A percentile compares a stretch with the other conserved stretches of the same genome.
Evolutionary conservation across 768 basidiomycete genomes (phyloP).

Genomic region (Artomyces pyxidatus): DNA sequence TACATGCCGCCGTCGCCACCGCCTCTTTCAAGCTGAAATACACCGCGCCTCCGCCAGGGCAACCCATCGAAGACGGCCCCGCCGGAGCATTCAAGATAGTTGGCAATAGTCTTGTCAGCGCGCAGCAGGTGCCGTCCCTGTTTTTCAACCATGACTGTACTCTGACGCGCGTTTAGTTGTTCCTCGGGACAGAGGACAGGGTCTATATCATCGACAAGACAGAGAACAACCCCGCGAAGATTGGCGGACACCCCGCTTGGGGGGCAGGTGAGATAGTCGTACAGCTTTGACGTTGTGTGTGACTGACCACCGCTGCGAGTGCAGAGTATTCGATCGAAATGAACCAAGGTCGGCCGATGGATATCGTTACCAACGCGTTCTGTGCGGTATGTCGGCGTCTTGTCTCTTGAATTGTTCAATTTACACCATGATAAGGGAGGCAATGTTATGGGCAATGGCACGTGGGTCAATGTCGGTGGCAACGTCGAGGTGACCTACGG

Average conservation of each 20-base stretch:
- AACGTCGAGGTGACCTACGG: slow-evolving; percentile 60
- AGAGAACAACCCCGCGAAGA: slow-evolving; percentile 58
- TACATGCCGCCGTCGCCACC: too few relatives aligned
- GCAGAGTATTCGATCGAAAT: slow-evolving; percentile 46
- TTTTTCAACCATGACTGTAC: background rate
- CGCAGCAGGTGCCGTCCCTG: slow-evolving; percentile 63
- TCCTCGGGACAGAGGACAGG: slow-evolving; percentile 37
- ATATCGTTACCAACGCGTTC: slow-evolving; percentile 72
- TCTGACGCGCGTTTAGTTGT: slow-evolving; percentile 21
- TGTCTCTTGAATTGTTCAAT: slow-evolving; percentile 17
- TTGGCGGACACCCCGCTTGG: slow-evolving; percentile 69
- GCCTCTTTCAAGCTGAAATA: too few relatives aligned
- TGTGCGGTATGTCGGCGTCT: slow-evolving; percentile 51
- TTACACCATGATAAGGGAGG: slow-evolving; percentile 23
- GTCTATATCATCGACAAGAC: slow-evolving; percentile 74
- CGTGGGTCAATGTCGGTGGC: slow-evolving; percentile 76
- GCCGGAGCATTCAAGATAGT: slow-evolving; percentile 57
- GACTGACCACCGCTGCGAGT: background rate
- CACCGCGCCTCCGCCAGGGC: slow-evolving; percentile 32
- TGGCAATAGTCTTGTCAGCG: slow-evolving; percentile 64
- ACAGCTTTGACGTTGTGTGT: background rate
- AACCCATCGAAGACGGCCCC: slow-evolving; percentile 36
- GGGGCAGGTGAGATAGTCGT: slow-evolving; percentile 39
- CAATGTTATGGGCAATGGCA: slow-evolving; percentile 63
- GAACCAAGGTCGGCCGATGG: slow-evolving; percentile 60